phyloP scores from a whole-genome alignment of 352 stramenopile genomes.

The Globisporangium solare region DNA sequence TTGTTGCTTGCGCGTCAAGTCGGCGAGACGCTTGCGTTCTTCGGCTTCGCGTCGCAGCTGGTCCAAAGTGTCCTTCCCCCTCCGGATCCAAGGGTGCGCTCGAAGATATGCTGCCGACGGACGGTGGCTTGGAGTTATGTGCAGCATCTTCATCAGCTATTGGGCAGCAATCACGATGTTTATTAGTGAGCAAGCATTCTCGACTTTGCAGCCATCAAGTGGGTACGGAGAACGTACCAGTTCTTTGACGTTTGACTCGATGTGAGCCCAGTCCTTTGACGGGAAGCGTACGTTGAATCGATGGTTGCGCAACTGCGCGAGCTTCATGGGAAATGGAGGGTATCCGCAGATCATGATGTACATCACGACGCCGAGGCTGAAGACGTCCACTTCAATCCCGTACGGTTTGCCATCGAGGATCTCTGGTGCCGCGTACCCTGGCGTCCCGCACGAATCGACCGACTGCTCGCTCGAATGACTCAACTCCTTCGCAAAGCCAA shows the following conservation, averaged over 20 bases:
- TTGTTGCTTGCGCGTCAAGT: slow-evolving; percentile 58
- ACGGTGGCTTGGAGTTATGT: slow-evolving; percentile 60
- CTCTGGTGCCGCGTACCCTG: slow-evolving; percentile 79
- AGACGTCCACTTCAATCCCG: slow-evolving; percentile 81
- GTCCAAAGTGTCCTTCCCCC: slow-evolving; percentile 43
- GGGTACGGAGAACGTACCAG: slow-evolving; percentile 22
- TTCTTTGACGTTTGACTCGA: slow-evolving; percentile 63
- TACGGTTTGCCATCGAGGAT: slow-evolving; percentile 82
- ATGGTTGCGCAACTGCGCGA: slow-evolving; percentile 75
- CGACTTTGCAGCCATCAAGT: neutral
- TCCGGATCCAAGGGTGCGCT: slow-evolving; percentile 59
- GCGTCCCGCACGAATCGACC: slow-evolving; percentile 79
- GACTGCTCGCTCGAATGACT: slow-evolving; percentile 54
- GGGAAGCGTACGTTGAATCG: slow-evolving; percentile 80
- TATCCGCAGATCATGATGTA: slow-evolving; percentile 89
- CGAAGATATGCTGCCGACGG: slow-evolving; percentile 56
- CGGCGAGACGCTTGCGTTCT: slow-evolving; percentile 35
- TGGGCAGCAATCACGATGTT: neutral
- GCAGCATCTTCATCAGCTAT: slow-evolving; percentile 69
- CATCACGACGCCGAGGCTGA: slow-evolving; percentile 85
- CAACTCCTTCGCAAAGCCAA: slow-evolving; percentile 80
- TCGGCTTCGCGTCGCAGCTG: slow-evolving; percentile 37
- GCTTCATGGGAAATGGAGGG: slow-evolving; percentile 86
- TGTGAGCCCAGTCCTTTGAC: slow-evolving; percentile 69
- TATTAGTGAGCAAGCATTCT: neutral